A percentile compares a stretch with the other conserved stretches of the same genome.
phyloP scores from a whole-genome alignment of 176 grass and related monocot genomes.

The Carex myosuroides region DNA sequence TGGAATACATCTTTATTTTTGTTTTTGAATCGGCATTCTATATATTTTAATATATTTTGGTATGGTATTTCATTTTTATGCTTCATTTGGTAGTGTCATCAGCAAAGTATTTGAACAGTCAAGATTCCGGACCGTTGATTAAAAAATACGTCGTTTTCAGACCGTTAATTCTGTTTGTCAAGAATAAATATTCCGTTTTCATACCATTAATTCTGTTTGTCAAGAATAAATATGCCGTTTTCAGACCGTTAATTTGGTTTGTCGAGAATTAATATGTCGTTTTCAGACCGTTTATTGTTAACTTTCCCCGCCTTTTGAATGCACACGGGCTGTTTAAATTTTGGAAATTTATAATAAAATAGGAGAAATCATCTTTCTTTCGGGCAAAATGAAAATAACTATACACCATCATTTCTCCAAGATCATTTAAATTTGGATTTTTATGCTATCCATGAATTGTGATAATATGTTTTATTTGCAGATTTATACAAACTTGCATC shows the following conservation, averaged over 20 bases:
- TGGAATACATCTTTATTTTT: neutral
- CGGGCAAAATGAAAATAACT: neutral
- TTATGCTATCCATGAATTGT: neutral
- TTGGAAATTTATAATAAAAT: neutral
- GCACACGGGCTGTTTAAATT: neutral
- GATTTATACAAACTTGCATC: neutral
- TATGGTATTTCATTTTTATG: neutral
- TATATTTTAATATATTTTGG: neutral
- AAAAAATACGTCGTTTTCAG: neutral
- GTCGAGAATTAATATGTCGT: neutral
- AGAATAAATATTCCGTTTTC: neutral
- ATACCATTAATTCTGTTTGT: neutral
- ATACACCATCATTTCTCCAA: neutral
- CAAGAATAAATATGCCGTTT: neutral
- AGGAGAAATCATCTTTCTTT: neutral
- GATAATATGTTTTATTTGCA: neutral
- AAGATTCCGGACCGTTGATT: neutral
- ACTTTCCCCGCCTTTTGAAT: neutral
- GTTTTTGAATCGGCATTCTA: neutral
- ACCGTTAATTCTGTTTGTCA: neutral
- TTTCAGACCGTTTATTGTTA: neutral
- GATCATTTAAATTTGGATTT: neutral
- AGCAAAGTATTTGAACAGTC: neutral
- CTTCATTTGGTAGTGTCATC: neutral
- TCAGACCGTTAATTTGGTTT: neutral